A percentile compares a stretch with the other conserved stretches of the same genome.
Conservation (phyloP, 257 asterid genomes). For the Anisodus tanguticus region DNA sequence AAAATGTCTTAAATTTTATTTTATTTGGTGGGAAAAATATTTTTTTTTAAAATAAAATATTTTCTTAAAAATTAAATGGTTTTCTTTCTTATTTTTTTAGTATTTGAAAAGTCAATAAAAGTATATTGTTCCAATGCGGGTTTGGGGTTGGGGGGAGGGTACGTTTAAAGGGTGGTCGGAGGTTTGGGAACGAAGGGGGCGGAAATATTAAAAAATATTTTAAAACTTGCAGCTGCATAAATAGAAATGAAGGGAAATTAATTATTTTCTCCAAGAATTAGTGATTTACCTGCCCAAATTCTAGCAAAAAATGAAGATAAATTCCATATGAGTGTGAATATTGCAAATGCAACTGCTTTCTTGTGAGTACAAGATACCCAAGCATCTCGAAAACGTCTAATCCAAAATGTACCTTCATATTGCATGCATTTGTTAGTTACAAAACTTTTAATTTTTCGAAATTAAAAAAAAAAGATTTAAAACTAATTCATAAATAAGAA, state of each 20-base stretch:
- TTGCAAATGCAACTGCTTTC: constrained; percentile 78
- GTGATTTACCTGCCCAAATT: constrained; percentile 76
- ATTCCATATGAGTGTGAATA: constrained; percentile 84
- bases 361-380: constrained; percentile 88
- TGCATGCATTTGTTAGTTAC: neutral
- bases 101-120: neutral
- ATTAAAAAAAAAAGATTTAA: too few relatives aligned
- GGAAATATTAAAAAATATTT: too few relatives aligned
- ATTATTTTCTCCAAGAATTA: neutral
- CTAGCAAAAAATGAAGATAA: constrained; percentile 69
- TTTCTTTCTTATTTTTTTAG: too few relatives aligned
- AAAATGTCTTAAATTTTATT: neutral
- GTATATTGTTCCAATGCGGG: too few relatives aligned
- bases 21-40: too few relatives aligned
- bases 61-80: too few relatives aligned
- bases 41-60: too few relatives aligned
- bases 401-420: constrained; percentile 78
- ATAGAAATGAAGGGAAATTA: neutral
- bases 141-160: too few relatives aligned
- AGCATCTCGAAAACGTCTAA: constrained; percentile 63
- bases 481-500: too few relatives aligned
- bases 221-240: neutral
- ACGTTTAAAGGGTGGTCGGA: too few relatives aligned
- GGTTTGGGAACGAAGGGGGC: too few relatives aligned
- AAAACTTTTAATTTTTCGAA: too few relatives aligned